A percentile compares a stretch with the other conserved stretches of the same genome.
These are phyloP conservation scores for Candida loeiensis DNA, from an alignment of 805 yeast species.

Conservation along the genomic window DNA sequence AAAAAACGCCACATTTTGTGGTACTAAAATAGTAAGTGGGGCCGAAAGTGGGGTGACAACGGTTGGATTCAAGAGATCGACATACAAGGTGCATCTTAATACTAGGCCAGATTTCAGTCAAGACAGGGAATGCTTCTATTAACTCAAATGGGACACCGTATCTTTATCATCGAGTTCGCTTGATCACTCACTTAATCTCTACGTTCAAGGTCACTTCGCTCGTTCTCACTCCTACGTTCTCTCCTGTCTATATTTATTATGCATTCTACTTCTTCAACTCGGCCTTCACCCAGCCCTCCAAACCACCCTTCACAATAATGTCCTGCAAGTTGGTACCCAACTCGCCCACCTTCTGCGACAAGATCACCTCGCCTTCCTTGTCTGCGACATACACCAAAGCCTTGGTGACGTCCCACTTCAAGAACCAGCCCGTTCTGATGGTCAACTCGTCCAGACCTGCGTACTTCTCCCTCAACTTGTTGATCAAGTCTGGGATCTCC, in stretches of 20 bases:
- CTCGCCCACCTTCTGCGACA: conserved; percentile 90
- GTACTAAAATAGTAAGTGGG: too few species aligned
- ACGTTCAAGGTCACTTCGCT: too few species aligned
- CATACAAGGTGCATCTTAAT: too few species aligned
- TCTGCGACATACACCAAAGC: conserved; percentile 80
- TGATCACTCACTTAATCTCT: neutral
- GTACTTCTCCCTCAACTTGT: conserved; percentile 69
- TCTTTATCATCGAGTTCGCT: too few species aligned
- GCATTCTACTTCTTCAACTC: conserved; percentile 37
- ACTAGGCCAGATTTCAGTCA: too few species aligned
- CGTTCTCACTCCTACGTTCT: too few species aligned
- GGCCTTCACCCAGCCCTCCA: conserved; percentile 95
- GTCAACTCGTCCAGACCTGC: conserved; percentile 65
- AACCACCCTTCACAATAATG: conserved; percentile 93
- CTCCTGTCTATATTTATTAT: neutral
- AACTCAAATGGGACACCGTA: too few species aligned
- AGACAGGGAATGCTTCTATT: too few species aligned
- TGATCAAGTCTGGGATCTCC: conserved; percentile 86
- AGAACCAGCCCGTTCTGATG: conserved; percentile 89
- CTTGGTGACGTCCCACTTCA: conserved; percentile 88
- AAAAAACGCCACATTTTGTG: too few species aligned
- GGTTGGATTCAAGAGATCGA: too few species aligned
- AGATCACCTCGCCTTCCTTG: conserved; percentile 53
- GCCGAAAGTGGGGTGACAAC: too few species aligned
- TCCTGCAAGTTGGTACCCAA: conserved; percentile 94